Evolutionary conservation across 306 rosid genomes (phyloP).

Genomic region (Inga leiocalycina): DNA sequence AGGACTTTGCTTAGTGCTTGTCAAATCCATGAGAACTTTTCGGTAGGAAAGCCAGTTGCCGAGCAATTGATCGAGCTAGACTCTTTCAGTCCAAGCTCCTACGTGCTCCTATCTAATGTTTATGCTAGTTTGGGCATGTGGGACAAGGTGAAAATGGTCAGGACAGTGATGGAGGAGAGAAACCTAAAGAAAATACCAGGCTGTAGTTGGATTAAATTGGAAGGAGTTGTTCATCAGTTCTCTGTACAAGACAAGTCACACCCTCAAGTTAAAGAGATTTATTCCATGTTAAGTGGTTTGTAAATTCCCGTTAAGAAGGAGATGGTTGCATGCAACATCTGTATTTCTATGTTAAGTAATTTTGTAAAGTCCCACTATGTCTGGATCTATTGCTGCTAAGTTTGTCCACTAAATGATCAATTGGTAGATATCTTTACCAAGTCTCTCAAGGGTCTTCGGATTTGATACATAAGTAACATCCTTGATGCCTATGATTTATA

Average conservation of each 20-base stretch:
- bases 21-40: constrained; percentile 49
- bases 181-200: constrained; percentile 63
- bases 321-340: constrained; percentile 17
- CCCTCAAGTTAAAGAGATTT: constrained; percentile 63
- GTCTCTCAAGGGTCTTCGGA: too few relatives aligned
- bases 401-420: too few relatives aligned
- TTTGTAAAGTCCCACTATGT: too few relatives aligned
- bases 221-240: constrained; percentile 70
- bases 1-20: constrained; percentile 75
- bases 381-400: too few relatives aligned
- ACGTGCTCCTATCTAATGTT: constrained; percentile 69
- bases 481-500: too few relatives aligned
- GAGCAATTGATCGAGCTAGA: constrained; percentile 45
- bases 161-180: constrained; percentile 59
- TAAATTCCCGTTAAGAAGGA: constrained; percentile 30
- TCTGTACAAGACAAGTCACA: constrained; percentile 66
- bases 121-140: constrained; percentile 70
- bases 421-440: too few relatives aligned
- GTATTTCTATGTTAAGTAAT: neutral
- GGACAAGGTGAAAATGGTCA: constrained; percentile 55
- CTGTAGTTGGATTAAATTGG: constrained; percentile 75
- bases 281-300: constrained; percentile 55
- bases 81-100: constrained; percentile 57
- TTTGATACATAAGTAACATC: too few relatives aligned
- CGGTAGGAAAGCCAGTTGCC: constrained; percentile 57